A percentile compares a stretch with the other conserved stretches of the same genome.
Conservation (phyloP, 2,329 filamentous ascomycete species). For the Diplodia sapinea region DNA sequence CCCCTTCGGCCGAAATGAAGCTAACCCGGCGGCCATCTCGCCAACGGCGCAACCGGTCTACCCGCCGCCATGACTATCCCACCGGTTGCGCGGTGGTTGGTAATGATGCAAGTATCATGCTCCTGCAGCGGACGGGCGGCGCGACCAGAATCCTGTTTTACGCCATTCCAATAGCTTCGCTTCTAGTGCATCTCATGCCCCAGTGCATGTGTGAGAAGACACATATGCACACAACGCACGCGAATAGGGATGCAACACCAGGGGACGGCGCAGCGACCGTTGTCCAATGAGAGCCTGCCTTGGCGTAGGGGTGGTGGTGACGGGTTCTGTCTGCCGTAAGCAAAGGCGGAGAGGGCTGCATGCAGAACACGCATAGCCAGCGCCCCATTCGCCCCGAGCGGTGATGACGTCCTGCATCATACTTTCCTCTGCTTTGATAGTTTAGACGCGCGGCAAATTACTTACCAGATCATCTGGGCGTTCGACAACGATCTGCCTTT, state of each 20-base stretch:
- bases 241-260: neutral
- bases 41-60: neutral
- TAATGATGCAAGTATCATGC: neutral
- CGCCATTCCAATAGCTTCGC: neutral
- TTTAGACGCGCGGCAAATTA: neutral
- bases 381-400: neutral
- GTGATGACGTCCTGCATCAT: neutral
- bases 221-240: neutral
- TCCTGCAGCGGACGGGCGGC: neutral
- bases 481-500: neutral
- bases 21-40: neutral
- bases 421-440: neutral
- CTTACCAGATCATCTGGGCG: neutral
- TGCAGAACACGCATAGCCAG: neutral
- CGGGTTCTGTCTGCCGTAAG: neutral
- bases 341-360: neutral
- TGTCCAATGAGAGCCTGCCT: neutral
- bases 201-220: neutral
- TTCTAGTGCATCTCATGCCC: neutral
- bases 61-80: neutral
- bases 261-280: neutral
- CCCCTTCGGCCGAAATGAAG: neutral
- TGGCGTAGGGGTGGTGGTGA: neutral
- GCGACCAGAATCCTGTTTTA: neutral
- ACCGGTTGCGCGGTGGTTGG: neutral